Evolutionary conservation across 495 filamentous ascomycete genomes (phyloP), one percentile per base, ranked within the genome.

Genomic region (Xylaria curta): DNA sequence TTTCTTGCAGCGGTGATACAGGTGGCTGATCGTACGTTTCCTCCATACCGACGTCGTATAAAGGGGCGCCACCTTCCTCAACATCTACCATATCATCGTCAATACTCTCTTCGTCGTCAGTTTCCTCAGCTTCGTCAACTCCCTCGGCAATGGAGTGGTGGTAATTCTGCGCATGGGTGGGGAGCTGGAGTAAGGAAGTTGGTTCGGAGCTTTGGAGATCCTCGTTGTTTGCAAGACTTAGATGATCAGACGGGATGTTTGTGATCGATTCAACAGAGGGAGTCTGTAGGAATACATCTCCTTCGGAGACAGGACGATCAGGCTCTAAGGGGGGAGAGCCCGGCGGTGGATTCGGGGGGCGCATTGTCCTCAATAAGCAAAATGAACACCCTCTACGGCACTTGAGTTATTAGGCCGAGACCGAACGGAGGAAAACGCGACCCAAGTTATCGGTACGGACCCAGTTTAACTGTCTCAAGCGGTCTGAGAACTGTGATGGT

Each of bases 251-350:
- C 0, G 62, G 38, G 51, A 51, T 38, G 26, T 71, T 33, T 47
- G 67, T 68, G 40, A 73, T 69, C 46, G 64, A 61, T 73, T 70
- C 77, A 70, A 61, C 59, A 59, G 65, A 56, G 68, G 73, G 72
- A 71, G 64, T 70, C 63, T 75, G 75, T 64, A 72, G 56, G 31
- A 63, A 61, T 40, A 59, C 68, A 75, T 72, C 51, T 75, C 74
- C 72, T 75, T 76, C 63, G 74, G 71, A 68, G 73, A 69, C 70
- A 73, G 79, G 73, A 75, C 61, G 65, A 47, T 72, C 76, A 74
- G 74, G 77, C 75, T 73, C 65, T 28, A 68, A 68, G 56, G 71
- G 73, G 71, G 65, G 73, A 66, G 72, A 66, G 69, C 66, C 36
- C 38, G 62, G 72, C 73, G 75, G 73, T 44, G 65, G 73, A 74